Base-by-base conservation (phyloP, 768 basidiomycete genomes). In the Serendipita sp. region DNA sequence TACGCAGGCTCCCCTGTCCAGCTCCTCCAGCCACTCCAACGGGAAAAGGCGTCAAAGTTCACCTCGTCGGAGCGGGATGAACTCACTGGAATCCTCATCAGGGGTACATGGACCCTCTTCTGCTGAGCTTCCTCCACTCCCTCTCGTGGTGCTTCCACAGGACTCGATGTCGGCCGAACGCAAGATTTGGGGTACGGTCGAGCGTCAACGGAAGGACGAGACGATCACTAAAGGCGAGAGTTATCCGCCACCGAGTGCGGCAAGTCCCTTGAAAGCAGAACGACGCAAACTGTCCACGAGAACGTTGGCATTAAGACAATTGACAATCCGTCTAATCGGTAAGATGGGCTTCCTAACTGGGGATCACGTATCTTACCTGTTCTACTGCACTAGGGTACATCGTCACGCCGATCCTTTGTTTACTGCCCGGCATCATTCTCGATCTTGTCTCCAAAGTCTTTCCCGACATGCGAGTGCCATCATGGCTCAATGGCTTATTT, bases 251-350 rank as follows among this genome's bases (percentile, higher is more conserved):
- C 2, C 9, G 45, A n/a, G n/a, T 5, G 26, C 45, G 26, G n/a
- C 7, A 28, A n/a, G 7, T 48, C n/a, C n/a, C n/a, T n/a, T n/a
- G n/a, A 28, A n/a, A 3, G 5, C 20, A 48, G 45, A 20, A 48
- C 45, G 9, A n/a, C n/a, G n/a, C 7, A 48, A 48, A n/a, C 9
- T 28, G 33, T 58, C 53, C 17, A 28, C 4, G 33, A 58, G 31
- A 24, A 31, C 20, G 17, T 24, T 58, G 9, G 53, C 20, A 31
- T 9, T 58, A 20, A 22, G 53, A n/a, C 11, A 58, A n/a, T 33
- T 58, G 53, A 58, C 53, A 28, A n/a, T 58, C n/a, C 53, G 53
- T n/a, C 30, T 58, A 33, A 58, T 58, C 11, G 53, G 53, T 58
- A 30, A 11, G 53, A 9, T 50, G 5, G 7, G 38, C 7, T 38